phyloP scores from a whole-genome alignment of 257 asterid species.

The Avicennia marina region DNA sequence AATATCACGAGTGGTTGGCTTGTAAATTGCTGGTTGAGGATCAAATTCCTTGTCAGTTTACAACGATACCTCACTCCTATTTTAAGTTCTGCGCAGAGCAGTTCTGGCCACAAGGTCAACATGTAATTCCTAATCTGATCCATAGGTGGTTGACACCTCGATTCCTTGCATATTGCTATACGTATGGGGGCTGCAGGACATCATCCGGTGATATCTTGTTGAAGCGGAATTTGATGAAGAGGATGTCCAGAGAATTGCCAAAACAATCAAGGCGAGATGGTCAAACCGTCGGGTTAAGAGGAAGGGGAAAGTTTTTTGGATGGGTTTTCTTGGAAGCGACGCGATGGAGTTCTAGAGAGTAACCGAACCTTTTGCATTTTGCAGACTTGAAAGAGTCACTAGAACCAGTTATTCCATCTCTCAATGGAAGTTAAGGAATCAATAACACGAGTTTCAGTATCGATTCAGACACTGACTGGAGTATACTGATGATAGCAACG shows the following conservation, averaged over 20 bases:
- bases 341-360: slow-evolving; percentile 62
- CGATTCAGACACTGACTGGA: slow-evolving; percentile 34
- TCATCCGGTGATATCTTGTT: slow-evolving; percentile 75
- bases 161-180: slow-evolving; percentile 92
- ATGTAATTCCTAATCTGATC: slow-evolving; percentile 68
- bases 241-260: slow-evolving; percentile 48
- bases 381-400: slow-evolving; percentile 54
- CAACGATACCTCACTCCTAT: slow-evolving; percentile 54
- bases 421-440: slow-evolving; percentile 24
- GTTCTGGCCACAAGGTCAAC: slow-evolving; percentile 60
- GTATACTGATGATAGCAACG: no score
- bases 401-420: slow-evolving; percentile 27
- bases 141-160: slow-evolving; percentile 89
- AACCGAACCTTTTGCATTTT: slow-evolving; percentile 59
- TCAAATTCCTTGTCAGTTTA: slow-evolving; percentile 38
- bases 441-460: slow-evolving; percentile 19
- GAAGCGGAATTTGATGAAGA: slow-evolving; percentile 61
- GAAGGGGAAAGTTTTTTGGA: slow-evolving; percentile 65
- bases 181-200: slow-evolving; percentile 80
- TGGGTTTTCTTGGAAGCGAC: slow-evolving; percentile 72
- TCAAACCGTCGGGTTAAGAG: slow-evolving; percentile 52
- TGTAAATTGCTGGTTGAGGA: slow-evolving; percentile 25
- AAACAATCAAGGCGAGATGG: slow-evolving; percentile 42
- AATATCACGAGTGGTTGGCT: slow-evolving; percentile 75
- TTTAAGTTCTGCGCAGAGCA: slow-evolving; percentile 73